Evolutionary conservation across 2,329 filamentous ascomycete genomes (phyloP).

Genomic region (Xylariaceae sp.): DNA sequence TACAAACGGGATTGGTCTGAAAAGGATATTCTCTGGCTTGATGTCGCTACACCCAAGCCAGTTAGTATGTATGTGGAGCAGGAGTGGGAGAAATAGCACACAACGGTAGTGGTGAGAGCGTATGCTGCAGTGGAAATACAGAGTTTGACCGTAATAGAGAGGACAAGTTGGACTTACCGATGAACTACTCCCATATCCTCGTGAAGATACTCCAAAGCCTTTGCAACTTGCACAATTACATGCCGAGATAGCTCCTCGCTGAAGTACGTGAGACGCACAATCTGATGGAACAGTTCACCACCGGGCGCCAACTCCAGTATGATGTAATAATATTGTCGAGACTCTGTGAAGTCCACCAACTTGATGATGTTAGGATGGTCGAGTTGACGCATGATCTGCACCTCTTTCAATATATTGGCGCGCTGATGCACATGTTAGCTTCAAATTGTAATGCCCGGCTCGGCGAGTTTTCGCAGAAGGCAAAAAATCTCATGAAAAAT

Average conservation of each 20-base stretch:
- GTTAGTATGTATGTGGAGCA: not conserved
- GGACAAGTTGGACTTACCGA: slow-evolving; percentile 59
- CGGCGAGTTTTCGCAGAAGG: slow-evolving; percentile 11
- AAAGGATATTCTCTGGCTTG: slow-evolving; percentile 96
- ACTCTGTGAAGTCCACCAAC: slow-evolving; percentile 90
- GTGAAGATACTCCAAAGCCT: slow-evolving; percentile 88
- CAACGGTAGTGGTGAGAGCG: not conserved
- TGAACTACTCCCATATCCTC: slow-evolving; percentile 95
- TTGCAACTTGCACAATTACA: slow-evolving; percentile 92
- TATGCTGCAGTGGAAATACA: no score
- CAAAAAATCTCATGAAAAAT: not conserved
- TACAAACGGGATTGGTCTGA: slow-evolving; percentile 78
- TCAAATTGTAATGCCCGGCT: slow-evolving; percentile 2
- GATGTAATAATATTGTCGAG: slow-evolving; percentile 94
- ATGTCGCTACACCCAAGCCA: slow-evolving; percentile 70
- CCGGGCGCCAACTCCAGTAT: slow-evolving; percentile 91
- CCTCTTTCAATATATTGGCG: slow-evolving; percentile 96
- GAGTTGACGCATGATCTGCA: slow-evolving; percentile 96
- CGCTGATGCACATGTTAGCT: slow-evolving; percentile 55
- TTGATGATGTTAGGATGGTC: slow-evolving; percentile 96
- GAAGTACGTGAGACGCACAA: slow-evolving; percentile 96
- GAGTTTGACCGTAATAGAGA: not conserved
- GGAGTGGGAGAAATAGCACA: not conserved
- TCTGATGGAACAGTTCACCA: slow-evolving; percentile 96
- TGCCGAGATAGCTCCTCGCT: slow-evolving; percentile 93